Evolutionary conservation across 148 eudicot genomes (phyloP), one percentile per base, ranked within the genome.

Genomic region (Persicaria tinctoria): DNA sequence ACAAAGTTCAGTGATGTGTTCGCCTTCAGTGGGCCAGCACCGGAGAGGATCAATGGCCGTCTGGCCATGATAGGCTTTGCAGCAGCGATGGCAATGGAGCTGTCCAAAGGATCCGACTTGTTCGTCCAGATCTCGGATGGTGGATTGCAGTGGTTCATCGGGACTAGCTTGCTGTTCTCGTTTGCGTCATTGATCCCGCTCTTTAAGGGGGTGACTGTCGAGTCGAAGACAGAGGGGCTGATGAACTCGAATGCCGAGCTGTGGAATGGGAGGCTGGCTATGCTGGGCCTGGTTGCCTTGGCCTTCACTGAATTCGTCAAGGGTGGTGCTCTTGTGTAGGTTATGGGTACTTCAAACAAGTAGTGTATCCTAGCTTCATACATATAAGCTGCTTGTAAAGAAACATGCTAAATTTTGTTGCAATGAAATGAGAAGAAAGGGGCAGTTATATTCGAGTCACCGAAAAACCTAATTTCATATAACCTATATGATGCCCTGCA

Each of bases 41-140:
- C 97, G 2, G 97, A 94, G 80, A 86, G 96, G 60, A 94, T 94
- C 85, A 94, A 94, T 73, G 98, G 98, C 0, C 78, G 97, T 14
- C 80, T 93, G 0, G 98, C 98, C 0, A 94, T 94, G 98, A 85
- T 84, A 3, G 98, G 98, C 1, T 93, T 93, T 12, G 89, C 82
- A 10, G 85, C 98, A 0, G 95, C 98, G 9, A 73, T 93, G 13
- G 95, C 85, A 0, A 87, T 90, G 27, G 97, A 94, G 69, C 16
- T 84, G 55, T 64, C 85, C 73, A 85, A 78, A 47, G 98, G 97
- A 0, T 82, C 88, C 14, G 97, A 87, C 75, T 51, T 93, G 32
- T 84, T 91, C 1, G 41, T 82, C 0, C 98, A 91, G 63, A 80
- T 93, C 38, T 82, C 90, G 0, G 75, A 89, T 48, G 98, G 95